Percentiles rank a stretch among this genome's conserved stretches.
Conservation (phyloP, 495 filamentous ascomycete genomes). For the Neurospora sp. region DNA sequence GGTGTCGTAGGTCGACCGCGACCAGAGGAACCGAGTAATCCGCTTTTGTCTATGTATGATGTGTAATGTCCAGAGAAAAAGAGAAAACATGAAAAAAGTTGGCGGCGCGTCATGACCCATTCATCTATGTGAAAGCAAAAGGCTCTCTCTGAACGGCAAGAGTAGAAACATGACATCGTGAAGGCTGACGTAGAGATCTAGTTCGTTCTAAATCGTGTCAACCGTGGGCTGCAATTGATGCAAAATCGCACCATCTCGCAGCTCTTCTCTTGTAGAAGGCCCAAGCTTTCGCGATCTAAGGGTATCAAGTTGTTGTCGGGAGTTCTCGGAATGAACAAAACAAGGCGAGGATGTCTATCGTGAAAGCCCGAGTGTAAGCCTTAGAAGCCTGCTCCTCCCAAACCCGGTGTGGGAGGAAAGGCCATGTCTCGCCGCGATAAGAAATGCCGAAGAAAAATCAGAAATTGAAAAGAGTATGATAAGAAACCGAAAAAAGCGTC, state of each 20-base stretch:
- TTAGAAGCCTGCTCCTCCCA: constrained; percentile 15
- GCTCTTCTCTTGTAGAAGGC: constrained; percentile 16
- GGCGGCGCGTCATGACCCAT: constrained; percentile 28
- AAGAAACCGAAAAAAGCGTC: constrained; percentile 10
- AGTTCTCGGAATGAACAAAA: constrained; percentile 17
- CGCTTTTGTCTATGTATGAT: constrained; percentile 50
- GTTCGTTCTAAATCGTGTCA: constrained; percentile 21
- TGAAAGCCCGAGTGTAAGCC: constrained; percentile 18
- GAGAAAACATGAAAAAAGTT: constrained; percentile 20
- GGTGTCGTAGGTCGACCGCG: constrained; percentile 19
- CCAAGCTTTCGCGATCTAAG: constrained; percentile 27
- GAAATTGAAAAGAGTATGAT: background rate
- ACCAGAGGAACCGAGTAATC: constrained; percentile 44
- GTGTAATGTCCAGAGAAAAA: constrained; percentile 24
- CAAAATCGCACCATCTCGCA: constrained; percentile 16
- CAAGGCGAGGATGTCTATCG: constrained; percentile 19
- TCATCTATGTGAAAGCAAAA: constrained; percentile 32
- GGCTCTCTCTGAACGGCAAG: constrained; percentile 29
- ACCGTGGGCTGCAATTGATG: constrained; percentile 18
- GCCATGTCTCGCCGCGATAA: constrained; percentile 25
- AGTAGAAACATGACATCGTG: constrained; percentile 31
- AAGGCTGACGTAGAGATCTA: constrained; percentile 23
- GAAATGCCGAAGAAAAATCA: constrained; percentile 8
- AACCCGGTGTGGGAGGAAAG: constrained; percentile 9
- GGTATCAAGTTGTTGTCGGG: constrained; percentile 31